Conservation (phyloP, 73 alveolate genomes). For the Breviolum minutum region DNA sequence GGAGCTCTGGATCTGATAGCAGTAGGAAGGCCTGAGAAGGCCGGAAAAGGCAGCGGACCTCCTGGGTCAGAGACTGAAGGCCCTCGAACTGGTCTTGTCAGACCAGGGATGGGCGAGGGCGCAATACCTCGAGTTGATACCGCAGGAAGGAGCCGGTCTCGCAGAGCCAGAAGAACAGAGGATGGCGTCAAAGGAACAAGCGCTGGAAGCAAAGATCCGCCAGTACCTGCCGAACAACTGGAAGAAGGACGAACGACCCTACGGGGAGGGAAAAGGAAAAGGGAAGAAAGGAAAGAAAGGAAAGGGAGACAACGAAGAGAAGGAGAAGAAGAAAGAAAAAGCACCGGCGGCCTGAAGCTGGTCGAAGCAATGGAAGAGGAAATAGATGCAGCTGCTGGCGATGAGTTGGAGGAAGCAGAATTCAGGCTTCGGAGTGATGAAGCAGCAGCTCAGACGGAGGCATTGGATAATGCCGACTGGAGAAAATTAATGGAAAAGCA, state of each 20-base stretch:
- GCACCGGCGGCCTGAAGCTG: background rate
- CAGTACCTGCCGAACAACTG: background rate
- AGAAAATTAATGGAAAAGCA: no score
- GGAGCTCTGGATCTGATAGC: background rate
- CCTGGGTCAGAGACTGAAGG: slow-evolving; percentile 33
- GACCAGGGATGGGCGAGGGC: slow-evolving; percentile 2
- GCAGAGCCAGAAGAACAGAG: slow-evolving; percentile 3
- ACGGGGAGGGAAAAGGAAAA: background rate
- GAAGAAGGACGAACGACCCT: background rate
- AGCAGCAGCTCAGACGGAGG: background rate
- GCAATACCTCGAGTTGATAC: slow-evolving; percentile 14
- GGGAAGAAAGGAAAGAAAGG: background rate
- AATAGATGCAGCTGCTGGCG: background rate
- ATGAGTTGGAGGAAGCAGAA: background rate
- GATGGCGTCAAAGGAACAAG: background rate
- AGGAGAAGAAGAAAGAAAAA: background rate
- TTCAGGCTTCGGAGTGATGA: background rate
- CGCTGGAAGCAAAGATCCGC: background rate
- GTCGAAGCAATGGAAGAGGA: background rate
- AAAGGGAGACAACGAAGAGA: background rate
- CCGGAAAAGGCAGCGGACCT: slow-evolving; percentile 1
- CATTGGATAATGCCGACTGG: background rate
- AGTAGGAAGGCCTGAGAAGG: background rate
- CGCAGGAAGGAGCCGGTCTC: background rate
- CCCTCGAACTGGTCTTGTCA: background rate